Percentiles rank a stretch among this genome's conserved stretches.
Conservation (phyloP, 495 filamentous ascomycete genomes). For the Penicillium roqueforti region DNA sequence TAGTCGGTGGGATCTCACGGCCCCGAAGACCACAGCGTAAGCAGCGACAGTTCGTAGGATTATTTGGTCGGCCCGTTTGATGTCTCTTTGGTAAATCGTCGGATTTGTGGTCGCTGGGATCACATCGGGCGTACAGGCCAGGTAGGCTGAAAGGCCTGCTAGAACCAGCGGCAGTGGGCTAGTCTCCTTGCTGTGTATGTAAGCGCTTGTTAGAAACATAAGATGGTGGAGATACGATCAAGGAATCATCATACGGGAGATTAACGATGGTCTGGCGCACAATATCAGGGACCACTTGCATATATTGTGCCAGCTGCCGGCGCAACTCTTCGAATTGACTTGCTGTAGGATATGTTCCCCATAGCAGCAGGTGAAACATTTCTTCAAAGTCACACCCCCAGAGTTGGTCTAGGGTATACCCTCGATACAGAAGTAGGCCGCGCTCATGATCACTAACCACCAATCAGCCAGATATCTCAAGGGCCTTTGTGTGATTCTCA, state of each 20-base stretch:
- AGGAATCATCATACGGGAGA: conserved; percentile 26
- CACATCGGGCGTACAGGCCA: conserved; percentile 21
- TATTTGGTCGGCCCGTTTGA: conserved; percentile 18
- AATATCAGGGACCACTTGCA: conserved; percentile 24
- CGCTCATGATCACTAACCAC: conserved; percentile 27
- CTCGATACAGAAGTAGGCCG: conserved; percentile 30
- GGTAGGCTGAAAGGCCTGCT: conserved; percentile 31
- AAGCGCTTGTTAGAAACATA: background rate
- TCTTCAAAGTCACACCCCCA: conserved; percentile 38
- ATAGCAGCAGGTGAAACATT: conserved; percentile 36
- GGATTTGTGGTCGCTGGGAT: conserved; percentile 22
- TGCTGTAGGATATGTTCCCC: conserved; percentile 26
- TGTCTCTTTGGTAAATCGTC: conserved; percentile 28
- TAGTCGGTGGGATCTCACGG: conserved; percentile 27
- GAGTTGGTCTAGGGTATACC: conserved; percentile 31
- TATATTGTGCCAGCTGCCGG: conserved; percentile 19
- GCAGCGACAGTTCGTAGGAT: conserved; percentile 28
- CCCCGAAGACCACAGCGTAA: conserved; percentile 32
- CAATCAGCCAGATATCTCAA: background rate
- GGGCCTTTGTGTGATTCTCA: conserved; percentile 22
- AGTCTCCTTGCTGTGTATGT: conserved; percentile 14
- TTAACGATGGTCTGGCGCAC: conserved; percentile 24
- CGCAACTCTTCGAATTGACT: conserved; percentile 22
- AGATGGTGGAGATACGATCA: background rate
- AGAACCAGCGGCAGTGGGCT: conserved; percentile 32